A percentile compares a stretch with the other conserved stretches of the same genome.
phyloP scores from a whole-genome alignment of 2,329 filamentous ascomycete genomes.

The Tympanopsis confertula region DNA sequence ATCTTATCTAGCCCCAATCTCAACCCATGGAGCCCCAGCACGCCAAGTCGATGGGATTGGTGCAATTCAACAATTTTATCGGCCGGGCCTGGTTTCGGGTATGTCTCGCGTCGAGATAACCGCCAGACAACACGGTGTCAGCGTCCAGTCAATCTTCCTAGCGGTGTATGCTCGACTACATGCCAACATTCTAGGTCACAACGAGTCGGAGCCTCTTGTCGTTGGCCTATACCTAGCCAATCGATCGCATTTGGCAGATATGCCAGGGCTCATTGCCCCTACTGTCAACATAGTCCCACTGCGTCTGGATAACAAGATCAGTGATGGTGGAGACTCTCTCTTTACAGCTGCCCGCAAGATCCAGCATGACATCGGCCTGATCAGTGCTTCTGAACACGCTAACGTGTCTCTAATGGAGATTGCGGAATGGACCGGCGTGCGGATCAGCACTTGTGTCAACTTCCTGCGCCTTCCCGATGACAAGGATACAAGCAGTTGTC shows the following conservation, averaged over 20 bases:
- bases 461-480: conserved; percentile 48
- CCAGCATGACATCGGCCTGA: conserved; percentile 54
- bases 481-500: not conserved
- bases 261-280: conserved; percentile 30
- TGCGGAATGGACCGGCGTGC: conserved; percentile 60
- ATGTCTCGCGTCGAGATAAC: conserved; percentile 9
- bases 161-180: conserved; percentile 50
- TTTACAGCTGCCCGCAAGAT: conserved; percentile 43
- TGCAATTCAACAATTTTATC: too few species aligned
- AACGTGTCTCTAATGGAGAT: conserved; percentile 61
- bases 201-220: conserved; percentile 30
- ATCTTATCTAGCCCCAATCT: too few species aligned
- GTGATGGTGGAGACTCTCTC: conserved; percentile 20
- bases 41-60: conserved; percentile 25
- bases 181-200: conserved; percentile 6
- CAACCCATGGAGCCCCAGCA: conserved; percentile 33
- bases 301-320: conserved; percentile 46
- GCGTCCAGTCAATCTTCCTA: conserved; percentile 65
- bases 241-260: conserved; percentile 39
- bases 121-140: conserved; percentile 42
- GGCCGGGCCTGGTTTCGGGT: conserved; percentile 5
- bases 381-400: conserved; percentile 42
- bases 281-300: conserved; percentile 72
- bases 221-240: conserved; percentile 81
- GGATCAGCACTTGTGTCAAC: conserved; percentile 67